Evolutionary conservation across 23 red algal genomes (phyloP).

Genomic region (Gracilaria gracilis): DNA sequence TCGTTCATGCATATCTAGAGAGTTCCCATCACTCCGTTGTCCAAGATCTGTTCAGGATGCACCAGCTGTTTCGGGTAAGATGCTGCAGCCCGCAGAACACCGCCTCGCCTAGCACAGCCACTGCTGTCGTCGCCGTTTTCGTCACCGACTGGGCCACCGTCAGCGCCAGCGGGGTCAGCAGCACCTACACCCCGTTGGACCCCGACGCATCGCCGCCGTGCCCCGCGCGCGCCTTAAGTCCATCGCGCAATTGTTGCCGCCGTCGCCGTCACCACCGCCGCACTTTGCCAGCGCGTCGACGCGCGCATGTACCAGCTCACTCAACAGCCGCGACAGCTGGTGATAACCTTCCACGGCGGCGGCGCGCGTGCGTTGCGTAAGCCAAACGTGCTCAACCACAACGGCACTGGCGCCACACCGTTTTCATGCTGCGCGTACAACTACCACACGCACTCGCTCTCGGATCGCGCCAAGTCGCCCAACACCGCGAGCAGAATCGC

Average conservation of each 20-base stretch:
- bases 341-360: not conserved
- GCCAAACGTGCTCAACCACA: constrained; percentile 18
- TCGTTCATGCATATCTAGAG: too few relatives aligned
- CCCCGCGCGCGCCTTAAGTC: not conserved
- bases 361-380: constrained; percentile 30
- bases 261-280: not conserved
- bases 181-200: constrained; percentile 12
- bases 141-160: constrained; percentile 40
- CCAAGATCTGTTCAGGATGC: too few relatives aligned
- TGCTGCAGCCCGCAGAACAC: not conserved
- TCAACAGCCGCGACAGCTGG: not conserved
- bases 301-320: not conserved
- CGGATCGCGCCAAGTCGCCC: not conserved
- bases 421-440: constrained; percentile 22
- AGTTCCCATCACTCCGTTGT: too few relatives aligned
- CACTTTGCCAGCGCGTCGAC: not conserved
- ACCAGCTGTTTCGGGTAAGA: too few relatives aligned
- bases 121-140: not conserved
- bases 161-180: constrained; percentile 46
- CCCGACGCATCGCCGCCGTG: not conserved
- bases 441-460: not conserved
- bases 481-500: constrained; percentile 1
- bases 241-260: not conserved
- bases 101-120: constrained; percentile 6
- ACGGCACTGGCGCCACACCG: constrained; percentile 45